Conservation (phyloP, 2,329 filamentous ascomycete species). For the Cladosporium austrohemisphaericum region DNA sequence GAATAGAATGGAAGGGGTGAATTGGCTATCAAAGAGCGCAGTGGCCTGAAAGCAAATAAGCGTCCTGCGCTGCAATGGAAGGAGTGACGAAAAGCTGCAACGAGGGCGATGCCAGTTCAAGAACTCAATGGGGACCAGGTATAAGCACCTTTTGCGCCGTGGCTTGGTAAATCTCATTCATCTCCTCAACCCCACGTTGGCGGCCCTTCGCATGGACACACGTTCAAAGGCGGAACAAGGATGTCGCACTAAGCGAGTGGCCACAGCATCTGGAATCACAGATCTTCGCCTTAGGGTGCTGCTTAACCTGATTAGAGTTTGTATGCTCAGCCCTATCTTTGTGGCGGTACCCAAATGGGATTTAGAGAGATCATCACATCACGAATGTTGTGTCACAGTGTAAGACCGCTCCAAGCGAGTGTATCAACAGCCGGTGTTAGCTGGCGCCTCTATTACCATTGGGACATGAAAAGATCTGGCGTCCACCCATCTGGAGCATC, state of each 20-base stretch:
- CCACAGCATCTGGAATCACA: slow-evolving; percentile 1
- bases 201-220: background rate
- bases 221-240: background rate
- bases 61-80: slow-evolving; percentile 1
- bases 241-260: background rate
- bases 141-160: background rate
- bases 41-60: background rate
- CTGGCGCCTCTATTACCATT: no score
- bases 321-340: background rate
- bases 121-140: background rate
- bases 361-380: background rate
- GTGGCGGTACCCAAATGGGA: background rate
- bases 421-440: no score
- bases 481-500: no score
- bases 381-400: no score
- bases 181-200: background rate
- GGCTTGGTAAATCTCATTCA: background rate
- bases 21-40: background rate
- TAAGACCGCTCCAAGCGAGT: no score
- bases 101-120: background rate
- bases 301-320: background rate
- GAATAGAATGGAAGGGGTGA: background rate
- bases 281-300: background rate
- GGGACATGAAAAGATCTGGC: no score
- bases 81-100: background rate